Conservation (phyloP, 2,329 filamentous ascomycete genomes). For the Penicillium sp. region DNA sequence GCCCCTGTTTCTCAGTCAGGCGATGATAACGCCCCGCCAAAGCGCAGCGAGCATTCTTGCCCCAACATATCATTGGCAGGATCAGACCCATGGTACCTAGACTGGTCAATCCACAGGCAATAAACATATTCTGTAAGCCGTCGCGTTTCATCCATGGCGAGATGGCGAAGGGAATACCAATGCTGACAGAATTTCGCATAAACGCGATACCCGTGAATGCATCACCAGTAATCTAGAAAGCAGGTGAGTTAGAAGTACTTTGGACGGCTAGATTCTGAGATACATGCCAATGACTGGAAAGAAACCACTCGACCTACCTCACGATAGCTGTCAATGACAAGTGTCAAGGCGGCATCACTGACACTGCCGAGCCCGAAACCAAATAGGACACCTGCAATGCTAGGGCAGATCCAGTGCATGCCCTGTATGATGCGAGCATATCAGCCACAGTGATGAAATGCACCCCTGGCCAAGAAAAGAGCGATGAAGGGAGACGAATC, state of each 20-base stretch:
- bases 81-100: slow-evolving; percentile 18
- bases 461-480: too few relatives aligned
- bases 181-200: slow-evolving; percentile 32
- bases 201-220: slow-evolving; percentile 33
- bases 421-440: slow-evolving; percentile 28
- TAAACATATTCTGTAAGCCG: slow-evolving; percentile 29
- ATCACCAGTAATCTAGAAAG: slow-evolving; percentile 23
- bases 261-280: too few relatives aligned
- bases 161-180: slow-evolving; percentile 33
- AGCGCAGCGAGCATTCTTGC: slow-evolving; percentile 18
- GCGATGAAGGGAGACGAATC: too few relatives aligned
- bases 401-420: slow-evolving; percentile 46
- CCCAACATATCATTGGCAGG: slow-evolving; percentile 25
- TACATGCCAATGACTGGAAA: too few relatives aligned
- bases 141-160: slow-evolving; percentile 28
- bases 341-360: slow-evolving; percentile 28
- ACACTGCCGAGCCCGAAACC: slow-evolving; percentile 42
- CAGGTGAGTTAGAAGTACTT: neutral
- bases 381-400: slow-evolving; percentile 38
- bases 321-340: slow-evolving; percentile 33
- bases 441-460: too few relatives aligned
- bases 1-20: slow-evolving; percentile 12
- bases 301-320: too few relatives aligned
- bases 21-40: slow-evolving; percentile 15
- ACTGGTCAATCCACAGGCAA: slow-evolving; percentile 27